Percentiles rank a stretch among this genome's conserved stretches.
phyloP scores from a whole-genome alignment of 106 monocot genomes.

The Platanthera guangdongensis region DNA sequence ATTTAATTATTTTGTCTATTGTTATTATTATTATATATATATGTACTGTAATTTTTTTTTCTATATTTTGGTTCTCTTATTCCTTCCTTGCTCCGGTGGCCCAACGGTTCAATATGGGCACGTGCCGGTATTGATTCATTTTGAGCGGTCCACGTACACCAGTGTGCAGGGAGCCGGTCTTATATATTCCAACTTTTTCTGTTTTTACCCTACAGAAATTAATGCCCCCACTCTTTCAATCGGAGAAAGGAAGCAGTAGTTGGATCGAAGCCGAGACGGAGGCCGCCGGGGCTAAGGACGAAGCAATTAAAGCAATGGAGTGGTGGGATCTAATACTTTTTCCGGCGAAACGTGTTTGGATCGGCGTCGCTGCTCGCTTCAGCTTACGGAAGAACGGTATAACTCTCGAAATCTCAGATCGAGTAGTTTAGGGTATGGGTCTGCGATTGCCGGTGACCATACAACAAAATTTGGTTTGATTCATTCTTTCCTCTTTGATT shows the following conservation, averaged over 20 bases:
- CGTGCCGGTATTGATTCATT: not conserved
- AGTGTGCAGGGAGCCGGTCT: not conserved
- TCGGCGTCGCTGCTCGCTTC: slow-evolving; percentile 42
- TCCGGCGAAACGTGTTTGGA: slow-evolving; percentile 38
- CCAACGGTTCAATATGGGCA: not conserved
- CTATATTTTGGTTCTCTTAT: too few species aligned
- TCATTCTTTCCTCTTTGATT: not conserved
- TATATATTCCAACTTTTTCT: not conserved
- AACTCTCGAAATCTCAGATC: not conserved
- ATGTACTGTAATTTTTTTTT: too few species aligned
- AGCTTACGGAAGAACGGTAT: slow-evolving; percentile 46
- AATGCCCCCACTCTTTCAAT: not conserved
- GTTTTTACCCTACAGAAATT: not conserved
- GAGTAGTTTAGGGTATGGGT: not conserved
- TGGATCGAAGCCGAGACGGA: not conserved
- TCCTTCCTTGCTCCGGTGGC: too few species aligned
- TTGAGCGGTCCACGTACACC: not conserved
- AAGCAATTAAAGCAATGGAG: slow-evolving; percentile 24
- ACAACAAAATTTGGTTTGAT: not conserved
- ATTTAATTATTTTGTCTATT: too few species aligned
- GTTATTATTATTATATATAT: too few species aligned
- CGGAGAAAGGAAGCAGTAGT: not conserved
- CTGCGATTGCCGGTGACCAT: not conserved
- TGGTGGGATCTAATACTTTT: slow-evolving; percentile 44
- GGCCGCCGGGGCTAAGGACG: not conserved